Evolutionary conservation across 1,139 yeast genomes (phyloP).

Genomic region (Candida sanyaensis): DNA sequence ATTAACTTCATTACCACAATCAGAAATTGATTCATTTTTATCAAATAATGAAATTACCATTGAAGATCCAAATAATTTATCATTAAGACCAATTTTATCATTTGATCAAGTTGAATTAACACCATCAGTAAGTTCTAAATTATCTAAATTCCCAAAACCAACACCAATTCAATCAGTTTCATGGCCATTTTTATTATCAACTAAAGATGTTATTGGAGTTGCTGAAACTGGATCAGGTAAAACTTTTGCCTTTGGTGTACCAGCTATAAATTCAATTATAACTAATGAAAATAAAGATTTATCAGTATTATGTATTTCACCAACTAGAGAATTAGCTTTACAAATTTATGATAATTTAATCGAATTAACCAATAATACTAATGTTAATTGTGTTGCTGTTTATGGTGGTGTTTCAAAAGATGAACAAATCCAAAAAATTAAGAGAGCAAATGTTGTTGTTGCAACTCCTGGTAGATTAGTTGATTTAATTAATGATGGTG

Average conservation of each 20-base stretch:
- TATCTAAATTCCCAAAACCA: constrained; percentile 79
- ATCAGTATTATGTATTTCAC: constrained; percentile 84
- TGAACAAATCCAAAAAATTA: constrained; percentile 74
- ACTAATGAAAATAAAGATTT: constrained; percentile 41
- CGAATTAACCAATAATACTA: constrained; percentile 61
- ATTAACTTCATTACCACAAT: constrained; percentile 41
- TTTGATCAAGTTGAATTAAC: constrained; percentile 66
- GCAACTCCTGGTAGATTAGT: constrained; percentile 97
- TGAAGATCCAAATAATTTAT: constrained; percentile 61
- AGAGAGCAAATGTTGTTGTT: constrained; percentile 65
- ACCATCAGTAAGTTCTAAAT: constrained; percentile 53
- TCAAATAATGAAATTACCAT: constrained; percentile 75
- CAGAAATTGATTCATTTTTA: constrained; percentile 63
- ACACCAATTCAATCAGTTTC: constrained; percentile 97
- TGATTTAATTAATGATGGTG: constrained; percentile 88
- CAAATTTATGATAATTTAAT: constrained; percentile 88
- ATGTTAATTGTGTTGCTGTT: constrained; percentile 75
- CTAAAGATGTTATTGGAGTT: constrained; percentile 91
- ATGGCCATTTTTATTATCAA: constrained; percentile 87
- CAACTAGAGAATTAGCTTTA: constrained; percentile 95
- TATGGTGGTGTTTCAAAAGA: constrained; percentile 98
- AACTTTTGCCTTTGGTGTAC: constrained; percentile 96
- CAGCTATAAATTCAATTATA: constrained; percentile 79
- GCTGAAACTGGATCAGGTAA: constrained; percentile 99
- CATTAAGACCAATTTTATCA: constrained; percentile 68